Conservation (phyloP, 2,329 filamentous ascomycete genomes). For the Botrytis cinerea region DNA sequence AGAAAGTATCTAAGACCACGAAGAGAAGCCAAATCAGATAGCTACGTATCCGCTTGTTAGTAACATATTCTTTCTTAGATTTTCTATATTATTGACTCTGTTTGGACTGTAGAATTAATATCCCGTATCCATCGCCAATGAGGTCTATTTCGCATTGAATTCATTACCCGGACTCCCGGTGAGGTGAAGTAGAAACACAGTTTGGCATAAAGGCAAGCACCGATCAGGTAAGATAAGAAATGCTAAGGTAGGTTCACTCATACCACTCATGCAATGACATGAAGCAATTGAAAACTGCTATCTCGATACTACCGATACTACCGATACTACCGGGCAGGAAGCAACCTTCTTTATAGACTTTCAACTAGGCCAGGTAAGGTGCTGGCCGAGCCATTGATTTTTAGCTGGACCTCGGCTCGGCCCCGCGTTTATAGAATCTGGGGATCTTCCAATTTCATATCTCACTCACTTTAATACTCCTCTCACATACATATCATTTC, state of each 20-base stretch:
- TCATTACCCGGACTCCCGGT: not conserved
- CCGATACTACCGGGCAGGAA: not conserved
- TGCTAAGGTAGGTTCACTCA: not conserved
- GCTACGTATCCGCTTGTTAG: not conserved
- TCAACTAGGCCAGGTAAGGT: not conserved
- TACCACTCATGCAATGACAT: not conserved
- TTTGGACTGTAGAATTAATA: not conserved
- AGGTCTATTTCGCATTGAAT: not conserved
- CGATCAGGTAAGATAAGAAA: not conserved
- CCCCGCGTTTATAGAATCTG: slow-evolving; percentile 16
- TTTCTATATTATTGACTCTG: not conserved
- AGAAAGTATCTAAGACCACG: not conserved
- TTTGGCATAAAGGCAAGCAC: not conserved
- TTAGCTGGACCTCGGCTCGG: slow-evolving; percentile 14
- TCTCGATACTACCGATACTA: not conserved
- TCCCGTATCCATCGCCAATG: not conserved
- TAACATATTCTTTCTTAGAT: not conserved
- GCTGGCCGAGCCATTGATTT: not conserved
- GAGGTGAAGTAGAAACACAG: not conserved
- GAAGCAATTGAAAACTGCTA: not conserved
- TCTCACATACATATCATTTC: not conserved
- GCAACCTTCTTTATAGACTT: not conserved
- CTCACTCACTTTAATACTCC: not conserved
- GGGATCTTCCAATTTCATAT: not conserved
- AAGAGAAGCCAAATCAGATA: not conserved